Evolutionary conservation across 306 rosid genomes (phyloP).

Genomic region (Hylodesmum podocarpum): DNA sequence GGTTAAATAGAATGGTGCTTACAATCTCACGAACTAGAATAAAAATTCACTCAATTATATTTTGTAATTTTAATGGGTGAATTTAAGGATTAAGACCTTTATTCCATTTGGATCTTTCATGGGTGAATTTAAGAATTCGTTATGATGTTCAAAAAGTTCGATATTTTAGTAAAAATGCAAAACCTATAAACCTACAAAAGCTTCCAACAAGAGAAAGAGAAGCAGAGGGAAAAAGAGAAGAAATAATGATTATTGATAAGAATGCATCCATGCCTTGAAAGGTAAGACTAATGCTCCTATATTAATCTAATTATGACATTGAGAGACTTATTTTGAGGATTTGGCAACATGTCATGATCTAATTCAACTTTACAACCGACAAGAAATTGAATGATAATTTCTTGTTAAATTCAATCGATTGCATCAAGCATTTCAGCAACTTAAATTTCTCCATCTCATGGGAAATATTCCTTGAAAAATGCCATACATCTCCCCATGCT

Average conservation of each 20-base stretch:
- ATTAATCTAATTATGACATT: conserved; percentile 10
- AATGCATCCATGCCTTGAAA: conserved; percentile 11
- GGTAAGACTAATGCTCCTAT: neutral
- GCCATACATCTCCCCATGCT: conserved; percentile 19
- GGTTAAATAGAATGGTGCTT: neutral
- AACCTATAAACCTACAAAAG: neutral
- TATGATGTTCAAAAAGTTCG: neutral
- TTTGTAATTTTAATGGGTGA: neutral
- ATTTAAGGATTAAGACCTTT: neutral
- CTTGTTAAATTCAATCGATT: conserved; percentile 25
- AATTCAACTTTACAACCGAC: conserved; percentile 40
- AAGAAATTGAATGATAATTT: neutral
- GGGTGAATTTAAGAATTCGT: neutral
- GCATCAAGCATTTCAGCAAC: conserved; percentile 32
- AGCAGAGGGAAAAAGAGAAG: neutral
- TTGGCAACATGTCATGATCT: conserved; percentile 52
- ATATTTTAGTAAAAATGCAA: neutral
- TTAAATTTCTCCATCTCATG: neutral
- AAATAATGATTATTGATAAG: neutral
- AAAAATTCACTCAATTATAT: neutral
- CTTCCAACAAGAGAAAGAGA: neutral
- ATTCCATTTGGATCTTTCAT: neutral
- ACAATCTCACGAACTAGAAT: neutral
- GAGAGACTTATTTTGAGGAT: conserved; percentile 10
- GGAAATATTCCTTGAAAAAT: conserved; percentile 27